These are phyloP conservation scores for Pestalotiopsis sp. DNA, from an alignment of 2,329 filamentous ascomycete species.

Conservation along the genomic window DNA sequence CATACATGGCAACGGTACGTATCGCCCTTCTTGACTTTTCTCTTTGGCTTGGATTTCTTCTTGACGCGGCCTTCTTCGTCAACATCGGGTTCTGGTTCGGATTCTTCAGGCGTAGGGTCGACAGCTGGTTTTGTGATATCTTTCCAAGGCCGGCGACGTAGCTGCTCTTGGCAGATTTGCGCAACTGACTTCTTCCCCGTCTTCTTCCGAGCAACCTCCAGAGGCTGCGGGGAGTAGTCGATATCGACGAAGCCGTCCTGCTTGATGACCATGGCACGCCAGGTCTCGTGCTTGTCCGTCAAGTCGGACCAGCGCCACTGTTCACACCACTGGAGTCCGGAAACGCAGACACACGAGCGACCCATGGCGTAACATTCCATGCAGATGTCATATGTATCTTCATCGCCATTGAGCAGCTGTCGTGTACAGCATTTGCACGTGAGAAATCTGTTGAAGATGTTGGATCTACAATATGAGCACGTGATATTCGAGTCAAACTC, in stretches of 20 bases:
- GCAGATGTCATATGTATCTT: slow-evolving; percentile 93
- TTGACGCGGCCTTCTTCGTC: slow-evolving; percentile 67
- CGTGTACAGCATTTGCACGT: slow-evolving; percentile 86
- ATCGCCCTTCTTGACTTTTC: slow-evolving; percentile 57
- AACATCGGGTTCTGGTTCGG: slow-evolving; percentile 52
- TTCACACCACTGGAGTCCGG: slow-evolving; percentile 85
- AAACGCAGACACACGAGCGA: slow-evolving; percentile 86
- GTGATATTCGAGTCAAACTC: slow-evolving; percentile 90
- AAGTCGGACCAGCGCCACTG: slow-evolving; percentile 88
- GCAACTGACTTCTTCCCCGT: slow-evolving; percentile 79
- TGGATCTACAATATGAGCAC: slow-evolving; percentile 92
- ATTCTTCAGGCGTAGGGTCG: slow-evolving; percentile 29
- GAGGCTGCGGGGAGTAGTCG: slow-evolving; percentile 67
- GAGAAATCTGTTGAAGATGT: slow-evolving; percentile 96
- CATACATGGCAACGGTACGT: slow-evolving; percentile 79
- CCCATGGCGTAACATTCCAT: slow-evolving; percentile 99
- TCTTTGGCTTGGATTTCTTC: slow-evolving; percentile 64
- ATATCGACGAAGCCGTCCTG: slow-evolving; percentile 70
- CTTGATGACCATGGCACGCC: slow-evolving; percentile 77
- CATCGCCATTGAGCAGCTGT: slow-evolving; percentile 64
- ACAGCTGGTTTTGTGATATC: slow-evolving; percentile 70
- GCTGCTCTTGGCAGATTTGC: slow-evolving; percentile 90
- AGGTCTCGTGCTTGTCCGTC: slow-evolving; percentile 76
- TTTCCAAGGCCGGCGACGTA: slow-evolving; percentile 78
- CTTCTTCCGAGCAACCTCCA: slow-evolving; percentile 70